A percentile compares a stretch with the other conserved stretches of the same genome.
These are phyloP conservation scores for Exobasidium cylindrosporum DNA, from an alignment of 1,284 basidiomycete genomes.

Conservation along the genomic window DNA sequence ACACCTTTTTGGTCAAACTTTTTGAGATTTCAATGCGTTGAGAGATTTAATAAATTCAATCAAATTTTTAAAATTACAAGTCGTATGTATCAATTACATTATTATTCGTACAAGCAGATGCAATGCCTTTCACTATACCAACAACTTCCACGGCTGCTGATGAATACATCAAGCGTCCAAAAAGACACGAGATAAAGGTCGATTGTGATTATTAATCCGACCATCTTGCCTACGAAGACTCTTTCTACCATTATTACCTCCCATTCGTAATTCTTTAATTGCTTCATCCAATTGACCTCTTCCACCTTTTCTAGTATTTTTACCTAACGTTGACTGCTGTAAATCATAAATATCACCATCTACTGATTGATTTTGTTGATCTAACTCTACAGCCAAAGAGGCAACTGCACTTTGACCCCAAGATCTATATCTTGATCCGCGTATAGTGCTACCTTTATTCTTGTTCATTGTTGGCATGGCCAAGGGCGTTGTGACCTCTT, in stretches of 20 bases:
- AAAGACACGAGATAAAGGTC: constrained; percentile 11
- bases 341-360: background rate
- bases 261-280: constrained; percentile 38
- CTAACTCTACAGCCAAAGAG: background rate
- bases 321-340: background rate
- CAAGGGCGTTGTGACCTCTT: background rate
- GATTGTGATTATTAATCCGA: background rate
- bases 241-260: constrained; percentile 13
- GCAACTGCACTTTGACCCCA: background rate
- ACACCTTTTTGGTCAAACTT: background rate
- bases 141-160: too few species aligned
- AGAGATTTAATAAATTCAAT: too few species aligned
- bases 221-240: constrained; percentile 6
- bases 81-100: background rate
- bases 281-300: constrained; percentile 41
- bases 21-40: too few species aligned
- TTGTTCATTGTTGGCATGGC: background rate
- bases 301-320: constrained; percentile 20
- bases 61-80: too few species aligned
- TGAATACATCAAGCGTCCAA: constrained; percentile 6
- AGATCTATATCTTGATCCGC: background rate
- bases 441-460: background rate
- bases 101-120: background rate
- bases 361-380: background rate
- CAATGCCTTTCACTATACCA: background rate